Evolutionary conservation across 2,329 filamentous ascomycete genomes (phyloP).

Genomic region (Helotiales sp.): DNA sequence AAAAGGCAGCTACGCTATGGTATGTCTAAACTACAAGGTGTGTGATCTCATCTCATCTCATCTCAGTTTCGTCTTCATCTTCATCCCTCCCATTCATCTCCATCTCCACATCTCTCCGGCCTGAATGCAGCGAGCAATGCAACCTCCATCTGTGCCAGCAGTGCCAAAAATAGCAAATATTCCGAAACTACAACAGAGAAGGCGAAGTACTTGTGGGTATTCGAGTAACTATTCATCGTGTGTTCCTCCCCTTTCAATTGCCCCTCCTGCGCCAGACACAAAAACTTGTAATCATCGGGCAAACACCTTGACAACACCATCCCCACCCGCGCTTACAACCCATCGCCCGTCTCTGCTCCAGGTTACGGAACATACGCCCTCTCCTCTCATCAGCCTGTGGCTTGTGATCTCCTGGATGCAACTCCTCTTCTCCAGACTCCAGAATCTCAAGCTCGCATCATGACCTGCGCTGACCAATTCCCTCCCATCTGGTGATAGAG

Average conservation of each 20-base stretch:
- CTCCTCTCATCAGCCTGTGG: slow-evolving; percentile 91
- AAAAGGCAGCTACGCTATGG: slow-evolving; percentile 1
- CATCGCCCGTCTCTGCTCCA: slow-evolving; percentile 96
- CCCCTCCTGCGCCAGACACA: neutral
- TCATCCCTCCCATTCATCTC: too few relatives aligned
- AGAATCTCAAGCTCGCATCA: slow-evolving; percentile 93
- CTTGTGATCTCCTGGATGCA: slow-evolving; percentile 95
- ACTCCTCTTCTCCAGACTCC: slow-evolving; percentile 91
- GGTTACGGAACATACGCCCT: slow-evolving; percentile 90
- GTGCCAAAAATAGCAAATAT: slow-evolving; percentile 3
- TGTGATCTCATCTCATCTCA: slow-evolving; percentile 2
- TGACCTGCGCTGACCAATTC: slow-evolving; percentile 96
- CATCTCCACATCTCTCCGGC: neutral
- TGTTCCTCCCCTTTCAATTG: neutral
- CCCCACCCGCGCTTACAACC: slow-evolving; percentile 91
- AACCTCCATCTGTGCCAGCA: slow-evolving; percentile 3
- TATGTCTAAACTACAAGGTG: slow-evolving; percentile 16
- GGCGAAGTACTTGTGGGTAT: slow-evolving; percentile 12
- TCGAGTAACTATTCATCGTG: neutral
- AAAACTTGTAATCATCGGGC: slow-evolving; percentile 39
- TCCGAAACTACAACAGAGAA: slow-evolving; percentile 13
- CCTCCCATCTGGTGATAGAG: slow-evolving; percentile 86
- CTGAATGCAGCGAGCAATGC: slow-evolving; percentile 4
- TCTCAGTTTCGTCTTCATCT: slow-evolving; percentile 15
- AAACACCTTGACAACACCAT: slow-evolving; percentile 95